Percentiles rank a stretch among this genome's conserved stretches.
phyloP scores from a whole-genome alignment of 1,284 basidiomycete genomes.

The Omphalotus olearius region DNA sequence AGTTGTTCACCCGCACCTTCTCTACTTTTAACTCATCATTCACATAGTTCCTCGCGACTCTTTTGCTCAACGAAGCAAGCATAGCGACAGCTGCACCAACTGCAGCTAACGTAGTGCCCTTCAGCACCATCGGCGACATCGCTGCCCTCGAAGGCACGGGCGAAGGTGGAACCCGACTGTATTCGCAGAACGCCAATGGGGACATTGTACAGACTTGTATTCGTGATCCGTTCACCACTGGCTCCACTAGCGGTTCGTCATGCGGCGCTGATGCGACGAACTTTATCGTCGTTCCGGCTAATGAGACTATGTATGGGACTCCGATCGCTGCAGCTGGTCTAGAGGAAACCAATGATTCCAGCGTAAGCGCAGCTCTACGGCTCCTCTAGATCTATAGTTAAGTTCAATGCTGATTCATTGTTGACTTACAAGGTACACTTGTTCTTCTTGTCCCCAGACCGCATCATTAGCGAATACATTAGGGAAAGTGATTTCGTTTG shows the following conservation, averaged over 20 bases:
- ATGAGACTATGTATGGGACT: too few relatives aligned
- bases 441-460: slow-evolving; percentile 6
- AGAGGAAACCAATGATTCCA: background rate
- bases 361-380: too few relatives aligned
- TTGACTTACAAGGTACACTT: background rate
- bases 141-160: too few relatives aligned
- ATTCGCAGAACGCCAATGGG: slow-evolving; percentile 1
- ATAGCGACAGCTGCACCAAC: too few relatives aligned
- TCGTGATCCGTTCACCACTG: background rate
- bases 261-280: background rate
- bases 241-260: background rate
- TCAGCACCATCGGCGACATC: too few relatives aligned
- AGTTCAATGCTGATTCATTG: too few relatives aligned
- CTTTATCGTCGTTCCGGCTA: background rate
- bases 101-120: too few relatives aligned
- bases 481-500: background rate
- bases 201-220: background rate
- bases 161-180: slow-evolving; percentile 1
- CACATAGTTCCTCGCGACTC: too few relatives aligned
- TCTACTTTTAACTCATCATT: too few relatives aligned
- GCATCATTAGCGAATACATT: slow-evolving; percentile 3
- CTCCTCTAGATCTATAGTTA: too few relatives aligned
- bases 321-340: background rate
- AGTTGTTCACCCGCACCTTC: too few relatives aligned
- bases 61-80: too few relatives aligned